phyloP scores from a whole-genome alignment of 768 basidiomycete genomes.

The Podaxis sp. region DNA sequence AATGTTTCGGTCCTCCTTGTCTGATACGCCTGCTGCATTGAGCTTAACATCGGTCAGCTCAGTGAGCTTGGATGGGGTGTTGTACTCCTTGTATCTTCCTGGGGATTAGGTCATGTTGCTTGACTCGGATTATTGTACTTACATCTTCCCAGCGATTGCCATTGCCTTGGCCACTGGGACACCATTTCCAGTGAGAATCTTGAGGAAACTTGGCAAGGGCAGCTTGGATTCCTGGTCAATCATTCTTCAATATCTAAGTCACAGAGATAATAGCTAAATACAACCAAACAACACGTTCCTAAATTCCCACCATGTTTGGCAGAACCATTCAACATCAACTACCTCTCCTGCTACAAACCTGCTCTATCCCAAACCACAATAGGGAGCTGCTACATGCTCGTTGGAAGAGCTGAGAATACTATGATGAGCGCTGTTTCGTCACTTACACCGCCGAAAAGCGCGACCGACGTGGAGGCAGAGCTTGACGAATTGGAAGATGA shows the following conservation, averaged over 20 bases:
- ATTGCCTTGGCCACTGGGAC: constrained; percentile 68
- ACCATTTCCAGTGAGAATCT: constrained; percentile 58
- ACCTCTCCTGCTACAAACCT: neutral
- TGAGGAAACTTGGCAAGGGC: constrained; percentile 63
- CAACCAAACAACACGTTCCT: constrained; percentile 5
- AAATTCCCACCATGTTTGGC: neutral
- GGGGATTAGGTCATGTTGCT: constrained; percentile 3
- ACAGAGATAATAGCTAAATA: neutral
- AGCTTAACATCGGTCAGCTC: constrained; percentile 63
- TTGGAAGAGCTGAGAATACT: neutral
- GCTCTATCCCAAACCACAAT: neutral
- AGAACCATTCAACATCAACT: neutral
- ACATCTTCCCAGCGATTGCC: constrained; percentile 70
- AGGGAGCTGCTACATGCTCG: neutral
- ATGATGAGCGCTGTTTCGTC: constrained; percentile 1
- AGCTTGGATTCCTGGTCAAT: constrained; percentile 43
- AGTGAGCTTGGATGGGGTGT: constrained; percentile 56
- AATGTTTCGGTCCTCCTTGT: constrained; percentile 63
- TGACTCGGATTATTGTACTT: constrained; percentile 18
- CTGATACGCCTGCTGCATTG: constrained; percentile 53
- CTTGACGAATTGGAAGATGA: constrained; percentile 50
- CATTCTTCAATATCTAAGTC: constrained; percentile 18
- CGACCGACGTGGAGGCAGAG: constrained; percentile 26
- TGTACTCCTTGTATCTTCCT: constrained; percentile 67
- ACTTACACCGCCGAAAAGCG: constrained; percentile 6